Evolutionary conservation across 1,284 basidiomycete species (phyloP).

Genomic region (Cutaneotrichosporon cutaneum): DNA sequence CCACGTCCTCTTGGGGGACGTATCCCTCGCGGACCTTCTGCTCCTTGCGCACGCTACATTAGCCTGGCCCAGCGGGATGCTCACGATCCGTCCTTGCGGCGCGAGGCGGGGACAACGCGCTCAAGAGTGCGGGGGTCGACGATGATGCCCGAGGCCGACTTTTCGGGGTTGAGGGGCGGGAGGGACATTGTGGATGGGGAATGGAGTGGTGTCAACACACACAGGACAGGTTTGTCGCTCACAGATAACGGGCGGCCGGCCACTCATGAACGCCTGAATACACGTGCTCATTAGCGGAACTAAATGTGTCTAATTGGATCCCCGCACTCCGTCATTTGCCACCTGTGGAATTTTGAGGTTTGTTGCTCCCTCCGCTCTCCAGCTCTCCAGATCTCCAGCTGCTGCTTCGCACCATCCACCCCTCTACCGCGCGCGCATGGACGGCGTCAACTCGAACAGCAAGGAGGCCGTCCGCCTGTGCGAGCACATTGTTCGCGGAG

Average conservation of each 20-base stretch:
- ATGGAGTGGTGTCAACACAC: neutral
- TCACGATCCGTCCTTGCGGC: constrained; percentile 82
- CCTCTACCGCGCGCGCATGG: constrained; percentile 12
- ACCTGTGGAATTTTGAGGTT: constrained; percentile 12
- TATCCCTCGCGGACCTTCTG: constrained; percentile 88
- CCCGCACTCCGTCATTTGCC: constrained; percentile 6
- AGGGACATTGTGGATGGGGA: constrained; percentile 36
- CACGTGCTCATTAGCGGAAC: constrained; percentile 6
- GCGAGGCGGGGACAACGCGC: constrained; percentile 81
- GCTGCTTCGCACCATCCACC: neutral
- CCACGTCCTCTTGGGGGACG: constrained; percentile 90
- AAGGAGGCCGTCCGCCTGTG: constrained; percentile 54
- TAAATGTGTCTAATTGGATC: neutral
- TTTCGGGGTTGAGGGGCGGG: constrained; percentile 66
- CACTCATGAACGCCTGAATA: neutral
- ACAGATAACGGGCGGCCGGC: neutral
- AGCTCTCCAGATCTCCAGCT: neutral
- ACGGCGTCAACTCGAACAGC: constrained; percentile 33
- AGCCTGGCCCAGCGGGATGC: constrained; percentile 39
- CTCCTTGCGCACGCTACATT: constrained; percentile 75
- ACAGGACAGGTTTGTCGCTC: neutral
- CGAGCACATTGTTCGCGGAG: constrained; percentile 49
- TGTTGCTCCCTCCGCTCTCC: constrained; percentile 3
- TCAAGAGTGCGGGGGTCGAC: constrained; percentile 78
- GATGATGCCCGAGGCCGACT: constrained; percentile 74